Evolutionary conservation across 2,329 filamentous ascomycete genomes (phyloP).

Genomic region (Zasmidium citrigriseum): DNA sequence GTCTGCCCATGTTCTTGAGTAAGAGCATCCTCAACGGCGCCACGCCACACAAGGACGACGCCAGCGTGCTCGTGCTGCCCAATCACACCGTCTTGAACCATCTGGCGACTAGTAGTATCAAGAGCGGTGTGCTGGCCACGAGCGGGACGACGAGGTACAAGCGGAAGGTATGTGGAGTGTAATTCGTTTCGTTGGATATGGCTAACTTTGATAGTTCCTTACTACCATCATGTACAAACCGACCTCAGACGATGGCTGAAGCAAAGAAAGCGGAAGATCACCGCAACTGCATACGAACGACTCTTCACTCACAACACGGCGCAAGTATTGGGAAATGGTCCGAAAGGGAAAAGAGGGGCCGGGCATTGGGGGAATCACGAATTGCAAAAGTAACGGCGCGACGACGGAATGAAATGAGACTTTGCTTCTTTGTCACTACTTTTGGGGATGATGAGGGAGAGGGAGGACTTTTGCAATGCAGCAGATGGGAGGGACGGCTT

Average conservation of each 20-base stretch:
- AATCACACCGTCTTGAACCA: constrained; percentile 98
- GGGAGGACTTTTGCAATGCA: neutral
- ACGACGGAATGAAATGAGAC: neutral
- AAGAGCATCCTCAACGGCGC: constrained; percentile 93
- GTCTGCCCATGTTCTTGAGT: constrained; percentile 83
- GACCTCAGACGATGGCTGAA: constrained; percentile 52
- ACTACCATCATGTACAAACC: constrained; percentile 98
- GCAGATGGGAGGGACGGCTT: neutral
- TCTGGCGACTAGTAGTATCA: constrained; percentile 95
- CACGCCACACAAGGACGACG: constrained; percentile 94
- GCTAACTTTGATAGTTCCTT: constrained; percentile 68
- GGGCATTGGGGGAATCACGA: neutral
- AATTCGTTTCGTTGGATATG: neutral
- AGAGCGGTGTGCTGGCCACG: constrained; percentile 90
- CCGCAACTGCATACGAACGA: too few relatives aligned
- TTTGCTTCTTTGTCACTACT: neutral
- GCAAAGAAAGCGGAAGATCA: neutral
- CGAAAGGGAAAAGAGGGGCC: neutral
- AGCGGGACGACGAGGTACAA: constrained; percentile 97
- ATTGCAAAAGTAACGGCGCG: constrained; percentile 1
- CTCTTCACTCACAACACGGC: neutral
- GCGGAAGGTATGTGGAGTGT: constrained; percentile 67
- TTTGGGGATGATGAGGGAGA: neutral
- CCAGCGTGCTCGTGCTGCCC: constrained; percentile 92
- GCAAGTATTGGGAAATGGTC: neutral